Conservation (phyloP, 176 grass and related monocot species). For the Poa annua region DNA sequence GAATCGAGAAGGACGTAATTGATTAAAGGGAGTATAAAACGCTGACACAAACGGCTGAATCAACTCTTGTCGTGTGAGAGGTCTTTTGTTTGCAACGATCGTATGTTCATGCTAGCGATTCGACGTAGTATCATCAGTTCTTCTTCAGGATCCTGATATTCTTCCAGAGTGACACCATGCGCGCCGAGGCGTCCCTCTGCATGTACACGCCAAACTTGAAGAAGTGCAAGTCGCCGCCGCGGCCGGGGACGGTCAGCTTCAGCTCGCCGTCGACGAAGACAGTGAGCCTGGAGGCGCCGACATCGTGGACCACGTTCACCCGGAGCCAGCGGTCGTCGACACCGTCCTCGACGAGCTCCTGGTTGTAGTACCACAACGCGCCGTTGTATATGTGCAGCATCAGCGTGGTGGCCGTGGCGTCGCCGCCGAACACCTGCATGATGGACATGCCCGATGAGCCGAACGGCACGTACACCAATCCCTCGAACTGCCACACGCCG, state of each 20-base stretch:
- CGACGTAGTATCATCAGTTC: background rate
- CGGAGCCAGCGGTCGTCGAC: background rate
- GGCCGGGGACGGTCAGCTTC: background rate
- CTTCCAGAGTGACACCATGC: background rate
- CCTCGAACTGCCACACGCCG: background rate
- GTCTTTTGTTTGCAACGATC: too few species aligned
- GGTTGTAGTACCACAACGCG: background rate
- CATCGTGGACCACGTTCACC: background rate
- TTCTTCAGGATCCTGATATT: background rate
- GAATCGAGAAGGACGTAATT: too few species aligned
- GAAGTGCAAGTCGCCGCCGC: background rate
- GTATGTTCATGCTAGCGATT: background rate
- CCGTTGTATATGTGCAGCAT: background rate
- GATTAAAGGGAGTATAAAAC: too few species aligned
- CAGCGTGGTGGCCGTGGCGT: conserved; percentile 2
- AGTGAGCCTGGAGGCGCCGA: background rate
- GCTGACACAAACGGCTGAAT: too few species aligned
- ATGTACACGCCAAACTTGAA: background rate
- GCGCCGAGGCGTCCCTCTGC: background rate
- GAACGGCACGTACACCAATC: background rate
- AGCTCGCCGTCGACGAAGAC: background rate
- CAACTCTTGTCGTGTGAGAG: too few species aligned
- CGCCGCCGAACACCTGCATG: conserved; percentile 7
- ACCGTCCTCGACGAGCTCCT: background rate
- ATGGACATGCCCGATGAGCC: background rate